These are phyloP conservation scores for Paraphoma chrysanthemicola DNA, from an alignment of 2,329 filamentous ascomycete species.

Conservation along the genomic window DNA sequence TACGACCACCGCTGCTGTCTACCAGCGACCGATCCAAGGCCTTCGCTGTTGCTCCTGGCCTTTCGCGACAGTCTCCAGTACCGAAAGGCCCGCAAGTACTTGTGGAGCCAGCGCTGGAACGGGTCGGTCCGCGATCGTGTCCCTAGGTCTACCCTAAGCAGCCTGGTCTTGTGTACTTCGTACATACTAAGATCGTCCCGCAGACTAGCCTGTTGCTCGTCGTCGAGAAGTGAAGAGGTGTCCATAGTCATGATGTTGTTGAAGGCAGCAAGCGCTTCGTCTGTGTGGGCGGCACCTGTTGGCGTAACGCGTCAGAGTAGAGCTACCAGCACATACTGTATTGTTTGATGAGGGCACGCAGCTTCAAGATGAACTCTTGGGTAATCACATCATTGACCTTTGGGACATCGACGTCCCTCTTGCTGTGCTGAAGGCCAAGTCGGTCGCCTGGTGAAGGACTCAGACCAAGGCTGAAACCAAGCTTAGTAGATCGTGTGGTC, in stretches of 20 bases:
- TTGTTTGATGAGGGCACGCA: slow-evolving; percentile 23
- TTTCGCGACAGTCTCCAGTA: slow-evolving; percentile 19
- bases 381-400: slow-evolving; percentile 17
- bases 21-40: slow-evolving; percentile 6
- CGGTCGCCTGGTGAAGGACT: slow-evolving; percentile 25
- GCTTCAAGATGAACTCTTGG: slow-evolving; percentile 19
- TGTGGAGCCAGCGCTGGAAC: slow-evolving; percentile 23
- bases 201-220: slow-evolving; percentile 22
- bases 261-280: slow-evolving; percentile 27
- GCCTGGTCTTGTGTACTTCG: slow-evolving; percentile 44
- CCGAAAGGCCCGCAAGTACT: slow-evolving; percentile 16
- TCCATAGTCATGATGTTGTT: slow-evolving; percentile 35
- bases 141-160: slow-evolving; percentile 41
- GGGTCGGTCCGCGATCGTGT: slow-evolving; percentile 24
- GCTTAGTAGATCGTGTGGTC: slow-evolving; percentile 45
- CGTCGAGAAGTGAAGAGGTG: slow-evolving; percentile 29
- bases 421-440: slow-evolving; percentile 34
- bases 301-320: no score
- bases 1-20: slow-evolving; percentile 17
- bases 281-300: no score
- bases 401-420: slow-evolving; percentile 19
- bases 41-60: slow-evolving; percentile 8
- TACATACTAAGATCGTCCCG: slow-evolving; percentile 33
- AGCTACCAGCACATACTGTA: slow-evolving; percentile 16
- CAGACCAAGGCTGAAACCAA: slow-evolving; percentile 33